A percentile compares a stretch with the other conserved stretches of the same genome.
These are phyloP conservation scores for Macrolepiota albuminosa DNA, from an alignment of 768 basidiomycete genomes.

Conservation along the genomic window DNA sequence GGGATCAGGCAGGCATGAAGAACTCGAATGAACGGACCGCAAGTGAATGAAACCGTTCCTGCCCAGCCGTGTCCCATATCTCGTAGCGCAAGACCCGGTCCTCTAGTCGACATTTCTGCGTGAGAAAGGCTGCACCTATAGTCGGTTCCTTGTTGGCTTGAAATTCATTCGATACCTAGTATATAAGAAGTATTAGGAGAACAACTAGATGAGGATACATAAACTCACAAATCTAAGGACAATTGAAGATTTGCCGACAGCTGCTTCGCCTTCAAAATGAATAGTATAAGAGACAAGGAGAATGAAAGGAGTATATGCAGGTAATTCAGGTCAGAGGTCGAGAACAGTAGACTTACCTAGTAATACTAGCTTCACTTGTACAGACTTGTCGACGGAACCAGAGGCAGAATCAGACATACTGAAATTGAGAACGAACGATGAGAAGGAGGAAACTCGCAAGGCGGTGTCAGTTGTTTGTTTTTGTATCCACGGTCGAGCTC, in stretches of 20 bases:
- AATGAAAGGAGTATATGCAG: background rate
- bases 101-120: slow-evolving; percentile 93
- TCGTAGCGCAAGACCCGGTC: slow-evolving; percentile 92
- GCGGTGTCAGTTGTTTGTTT: slow-evolving; percentile 12
- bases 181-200: slow-evolving; percentile 14
- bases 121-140: slow-evolving; percentile 94
- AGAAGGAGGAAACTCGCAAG: slow-evolving; percentile 5
- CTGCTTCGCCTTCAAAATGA: slow-evolving; percentile 78
- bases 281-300: slow-evolving; percentile 7
- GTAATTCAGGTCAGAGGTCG: background rate
- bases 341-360: slow-evolving; percentile 56
- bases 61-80: slow-evolving; percentile 96
- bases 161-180: slow-evolving; percentile 92
- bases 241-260: slow-evolving; percentile 98
- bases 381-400: slow-evolving; percentile 78
- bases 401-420: slow-evolving; percentile 74
- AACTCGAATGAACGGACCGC: slow-evolving; percentile 53
- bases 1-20: slow-evolving; percentile 9
- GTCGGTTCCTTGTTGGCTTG: slow-evolving; percentile 99
- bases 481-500: slow-evolving; percentile 8
- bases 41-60: slow-evolving; percentile 96
- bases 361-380: slow-evolving; percentile 96
- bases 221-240: slow-evolving; percentile 88
- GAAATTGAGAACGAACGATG: slow-evolving; percentile 16
- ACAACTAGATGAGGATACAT: background rate